phyloP scores from a whole-genome alignment of 495 filamentous ascomycete genomes.

The Penicillium parvum region DNA sequence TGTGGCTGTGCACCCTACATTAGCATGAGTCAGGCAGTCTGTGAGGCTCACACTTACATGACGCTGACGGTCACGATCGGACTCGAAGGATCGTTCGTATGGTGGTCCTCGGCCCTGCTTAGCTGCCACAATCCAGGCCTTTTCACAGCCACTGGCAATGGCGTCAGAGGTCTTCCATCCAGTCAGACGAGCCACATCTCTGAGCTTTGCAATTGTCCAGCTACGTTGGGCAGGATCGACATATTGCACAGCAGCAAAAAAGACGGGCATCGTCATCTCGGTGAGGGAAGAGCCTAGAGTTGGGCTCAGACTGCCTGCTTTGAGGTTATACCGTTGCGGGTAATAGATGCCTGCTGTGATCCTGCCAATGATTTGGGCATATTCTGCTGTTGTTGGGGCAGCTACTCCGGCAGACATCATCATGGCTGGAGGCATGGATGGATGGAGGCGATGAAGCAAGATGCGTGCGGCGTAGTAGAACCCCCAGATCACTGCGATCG shows the following conservation, averaged over 20 bases:
- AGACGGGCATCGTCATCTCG: slow-evolving; percentile 73
- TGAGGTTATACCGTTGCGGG: slow-evolving; percentile 56
- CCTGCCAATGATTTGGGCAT: slow-evolving; percentile 71
- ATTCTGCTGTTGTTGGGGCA: slow-evolving; percentile 60
- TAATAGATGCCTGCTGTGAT: slow-evolving; percentile 72
- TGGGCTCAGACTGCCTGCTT: slow-evolving; percentile 62
- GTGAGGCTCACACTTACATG: slow-evolving; percentile 13
- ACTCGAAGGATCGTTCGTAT: slow-evolving; percentile 51
- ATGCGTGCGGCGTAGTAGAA: slow-evolving; percentile 81
- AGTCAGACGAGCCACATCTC: slow-evolving; percentile 71
- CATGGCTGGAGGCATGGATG: slow-evolving; percentile 85
- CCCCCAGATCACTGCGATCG: slow-evolving; percentile 79
- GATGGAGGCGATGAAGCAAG: slow-evolving; percentile 70
- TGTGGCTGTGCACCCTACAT: slow-evolving; percentile 9
- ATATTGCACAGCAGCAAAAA: slow-evolving; percentile 84
- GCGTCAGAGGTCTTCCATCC: slow-evolving; percentile 80
- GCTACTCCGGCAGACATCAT: slow-evolving; percentile 77
- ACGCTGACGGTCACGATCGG: slow-evolving; percentile 7
- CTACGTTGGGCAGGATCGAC: slow-evolving; percentile 63
- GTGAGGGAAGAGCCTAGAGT: slow-evolving; percentile 75
- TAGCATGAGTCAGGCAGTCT: slow-evolving; percentile 3
- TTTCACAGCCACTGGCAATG: slow-evolving; percentile 80
- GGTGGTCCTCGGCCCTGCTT: slow-evolving; percentile 69
- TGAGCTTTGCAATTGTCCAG: slow-evolving; percentile 70
- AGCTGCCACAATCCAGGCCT: slow-evolving; percentile 69